These are phyloP conservation scores for Neofusicoccum cordaticola DNA, from an alignment of 2,329 filamentous ascomycete species.

Conservation along the genomic window DNA sequence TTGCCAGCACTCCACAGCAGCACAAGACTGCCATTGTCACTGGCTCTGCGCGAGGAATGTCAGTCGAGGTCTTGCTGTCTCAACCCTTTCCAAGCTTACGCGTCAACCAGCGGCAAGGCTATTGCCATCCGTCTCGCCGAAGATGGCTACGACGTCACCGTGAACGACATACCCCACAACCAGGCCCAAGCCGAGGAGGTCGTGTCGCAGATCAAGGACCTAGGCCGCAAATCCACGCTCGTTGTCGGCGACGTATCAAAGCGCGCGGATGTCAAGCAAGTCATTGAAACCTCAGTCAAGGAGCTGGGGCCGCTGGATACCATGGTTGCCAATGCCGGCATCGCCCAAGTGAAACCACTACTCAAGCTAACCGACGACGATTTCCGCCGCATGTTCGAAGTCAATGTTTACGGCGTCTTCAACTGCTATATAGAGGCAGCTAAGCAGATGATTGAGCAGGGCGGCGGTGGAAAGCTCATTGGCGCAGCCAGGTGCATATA, in stretches of 20 bases:
- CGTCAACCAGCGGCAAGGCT: constrained; percentile 53
- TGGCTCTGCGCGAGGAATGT: constrained; percentile 39
- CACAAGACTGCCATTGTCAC: constrained; percentile 38
- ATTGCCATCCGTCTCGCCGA: constrained; percentile 62
- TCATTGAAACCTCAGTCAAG: constrained; percentile 53
- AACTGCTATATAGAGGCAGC: constrained; percentile 64
- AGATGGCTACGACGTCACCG: constrained; percentile 64
- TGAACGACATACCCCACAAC: constrained; percentile 61
- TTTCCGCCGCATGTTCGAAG: constrained; percentile 57
- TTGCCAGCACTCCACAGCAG: constrained; percentile 23
- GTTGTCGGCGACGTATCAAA: constrained; percentile 62
- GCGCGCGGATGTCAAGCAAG: constrained; percentile 49
- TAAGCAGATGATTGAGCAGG: constrained; percentile 63
- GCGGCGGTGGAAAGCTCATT: constrained; percentile 48
- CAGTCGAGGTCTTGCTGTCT: constrained; percentile 9
- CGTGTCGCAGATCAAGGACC: constrained; percentile 51
- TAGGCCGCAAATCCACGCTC: constrained; percentile 52
- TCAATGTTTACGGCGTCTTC: constrained; percentile 65
- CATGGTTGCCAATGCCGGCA: constrained; percentile 62
- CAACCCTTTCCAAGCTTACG: not conserved
- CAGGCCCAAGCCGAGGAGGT: constrained; percentile 51
- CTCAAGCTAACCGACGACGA: constrained; percentile 59
- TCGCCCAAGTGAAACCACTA: constrained; percentile 55
- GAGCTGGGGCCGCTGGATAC: constrained; percentile 53
- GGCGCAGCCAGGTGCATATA: constrained; percentile 45